These are phyloP conservation scores for Blepharisma japonicum DNA, from an alignment of 73 alveolate genomes.

Conservation along the genomic window DNA sequence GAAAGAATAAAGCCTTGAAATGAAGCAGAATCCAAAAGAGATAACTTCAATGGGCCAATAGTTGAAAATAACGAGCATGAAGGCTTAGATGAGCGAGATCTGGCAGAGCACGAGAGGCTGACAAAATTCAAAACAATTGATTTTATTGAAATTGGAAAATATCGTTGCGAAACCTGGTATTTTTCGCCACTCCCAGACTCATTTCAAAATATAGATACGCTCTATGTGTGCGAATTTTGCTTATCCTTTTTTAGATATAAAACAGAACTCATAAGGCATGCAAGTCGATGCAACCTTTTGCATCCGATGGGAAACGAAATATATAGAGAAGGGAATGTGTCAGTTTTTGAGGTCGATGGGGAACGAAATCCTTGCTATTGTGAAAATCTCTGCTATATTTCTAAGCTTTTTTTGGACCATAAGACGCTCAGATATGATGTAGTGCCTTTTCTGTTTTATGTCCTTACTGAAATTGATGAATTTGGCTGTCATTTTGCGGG, in stretches of 20 bases:
- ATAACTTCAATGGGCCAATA: constrained; percentile 48
- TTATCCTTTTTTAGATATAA: constrained; percentile 50
- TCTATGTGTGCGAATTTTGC: constrained; percentile 88
- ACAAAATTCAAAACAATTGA: constrained; percentile 82
- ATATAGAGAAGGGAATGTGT: constrained; percentile 87
- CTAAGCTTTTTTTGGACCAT: constrained; percentile 96
- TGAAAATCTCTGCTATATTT: constrained; percentile 92
- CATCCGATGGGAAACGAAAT: constrained; percentile 98
- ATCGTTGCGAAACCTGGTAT: constrained; percentile 89
- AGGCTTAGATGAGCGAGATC: constrained; percentile 73
- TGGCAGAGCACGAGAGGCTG: constrained; percentile 75
- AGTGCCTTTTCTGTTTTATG: constrained; percentile 95
- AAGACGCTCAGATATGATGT: constrained; percentile 89
- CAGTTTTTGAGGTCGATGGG: constrained; percentile 98
- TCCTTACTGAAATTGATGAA: constrained; percentile 88
- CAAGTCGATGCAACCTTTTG: constrained; percentile 58
- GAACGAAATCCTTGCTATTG: constrained; percentile 80
- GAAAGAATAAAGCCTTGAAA: constrained; percentile 47
- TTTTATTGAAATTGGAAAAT: constrained; percentile 76
- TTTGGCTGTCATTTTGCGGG: constrained; percentile 91
- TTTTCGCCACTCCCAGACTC: constrained; percentile 94
- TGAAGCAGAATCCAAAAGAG: constrained; percentile 42
- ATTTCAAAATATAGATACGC: constrained; percentile 79
- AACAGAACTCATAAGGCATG: constrained; percentile 71
- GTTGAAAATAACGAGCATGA: constrained; percentile 82